These are phyloP conservation scores for Tardiomyces depauwii DNA, from an alignment of 1,139 yeast species.

Conservation along the genomic window DNA sequence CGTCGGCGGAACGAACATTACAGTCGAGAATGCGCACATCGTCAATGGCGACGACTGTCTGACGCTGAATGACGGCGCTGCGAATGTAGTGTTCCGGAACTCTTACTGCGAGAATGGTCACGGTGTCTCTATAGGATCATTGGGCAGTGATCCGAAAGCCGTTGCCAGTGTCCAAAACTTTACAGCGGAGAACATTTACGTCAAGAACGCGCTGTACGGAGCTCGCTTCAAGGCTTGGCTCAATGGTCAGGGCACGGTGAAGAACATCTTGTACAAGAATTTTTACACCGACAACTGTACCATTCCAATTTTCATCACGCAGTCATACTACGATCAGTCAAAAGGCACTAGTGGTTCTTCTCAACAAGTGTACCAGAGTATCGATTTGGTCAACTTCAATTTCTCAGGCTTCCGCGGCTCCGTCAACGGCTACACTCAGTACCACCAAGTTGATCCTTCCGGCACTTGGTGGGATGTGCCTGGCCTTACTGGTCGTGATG, in stretches of 20 bases:
- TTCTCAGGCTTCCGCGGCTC: not conserved
- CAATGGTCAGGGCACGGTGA: not conserved
- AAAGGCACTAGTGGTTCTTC: not conserved
- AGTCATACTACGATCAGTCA: not conserved
- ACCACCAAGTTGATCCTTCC: not conserved
- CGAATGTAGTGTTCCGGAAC: not conserved
- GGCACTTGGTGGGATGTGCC: conserved; percentile 1
- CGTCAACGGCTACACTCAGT: not conserved
- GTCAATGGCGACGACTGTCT: conserved; percentile 1
- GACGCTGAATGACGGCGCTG: not conserved
- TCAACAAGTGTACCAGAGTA: not conserved
- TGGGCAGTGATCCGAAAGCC: not conserved
- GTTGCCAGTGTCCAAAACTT: not conserved
- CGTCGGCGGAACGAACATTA: not conserved
- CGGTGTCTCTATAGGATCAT: conserved; percentile 1
- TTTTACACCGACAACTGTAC: conserved; percentile 1
- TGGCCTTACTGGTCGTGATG: not conserved
- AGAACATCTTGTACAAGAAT: not conserved
- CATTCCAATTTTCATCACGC: conserved; percentile 1
- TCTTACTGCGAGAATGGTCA: not conserved
- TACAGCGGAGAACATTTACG: conserved; percentile 1
- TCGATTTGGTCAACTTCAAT: not conserved
- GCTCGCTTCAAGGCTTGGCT: conserved; percentile 1
- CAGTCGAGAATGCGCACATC: not conserved
- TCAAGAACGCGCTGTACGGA: not conserved